Conservation (phyloP, 768 basidiomycete species). For the Boletus rubropictus region DNA sequence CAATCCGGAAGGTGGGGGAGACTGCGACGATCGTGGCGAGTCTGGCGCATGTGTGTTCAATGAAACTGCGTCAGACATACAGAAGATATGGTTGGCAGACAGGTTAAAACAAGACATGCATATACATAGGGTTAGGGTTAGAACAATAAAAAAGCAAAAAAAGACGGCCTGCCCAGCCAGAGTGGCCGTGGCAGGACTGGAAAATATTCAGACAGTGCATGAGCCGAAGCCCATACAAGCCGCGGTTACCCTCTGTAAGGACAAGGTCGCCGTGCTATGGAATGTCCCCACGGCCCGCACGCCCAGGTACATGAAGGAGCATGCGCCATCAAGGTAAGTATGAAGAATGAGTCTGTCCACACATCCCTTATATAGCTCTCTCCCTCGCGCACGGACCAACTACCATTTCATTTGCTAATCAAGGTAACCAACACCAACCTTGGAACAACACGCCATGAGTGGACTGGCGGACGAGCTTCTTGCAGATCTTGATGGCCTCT, state of each 20-base stretch:
- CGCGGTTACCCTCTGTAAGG: slow-evolving; percentile 37
- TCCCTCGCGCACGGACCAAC: slow-evolving; percentile 16
- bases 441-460: slow-evolving; percentile 45
- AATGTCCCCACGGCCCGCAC: slow-evolving; percentile 49
- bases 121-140: slow-evolving; percentile 32
- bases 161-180: slow-evolving; percentile 33
- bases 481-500: slow-evolving; percentile 85
- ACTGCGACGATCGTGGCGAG: slow-evolving; percentile 69
- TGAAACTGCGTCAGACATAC: neutral
- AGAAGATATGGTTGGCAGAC: no score
- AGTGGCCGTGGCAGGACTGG: slow-evolving; percentile 59
- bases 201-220: slow-evolving; percentile 78
- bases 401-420: neutral
- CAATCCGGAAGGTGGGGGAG: slow-evolving; percentile 58
- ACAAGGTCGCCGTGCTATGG: slow-evolving; percentile 52
- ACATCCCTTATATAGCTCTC: slow-evolving; percentile 8
- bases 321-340: slow-evolving; percentile 64
- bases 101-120: slow-evolving; percentile 1
- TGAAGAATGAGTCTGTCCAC: slow-evolving; percentile 21
- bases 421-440: slow-evolving; percentile 6
- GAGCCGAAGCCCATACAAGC: slow-evolving; percentile 56
- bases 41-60: slow-evolving; percentile 23
- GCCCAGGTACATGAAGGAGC: slow-evolving; percentile 48
- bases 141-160: slow-evolving; percentile 1
- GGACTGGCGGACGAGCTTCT: slow-evolving; percentile 88